Evolutionary conservation across 2,329 filamentous ascomycete species (phyloP).

Genomic region (Sarocladium strictum): DNA sequence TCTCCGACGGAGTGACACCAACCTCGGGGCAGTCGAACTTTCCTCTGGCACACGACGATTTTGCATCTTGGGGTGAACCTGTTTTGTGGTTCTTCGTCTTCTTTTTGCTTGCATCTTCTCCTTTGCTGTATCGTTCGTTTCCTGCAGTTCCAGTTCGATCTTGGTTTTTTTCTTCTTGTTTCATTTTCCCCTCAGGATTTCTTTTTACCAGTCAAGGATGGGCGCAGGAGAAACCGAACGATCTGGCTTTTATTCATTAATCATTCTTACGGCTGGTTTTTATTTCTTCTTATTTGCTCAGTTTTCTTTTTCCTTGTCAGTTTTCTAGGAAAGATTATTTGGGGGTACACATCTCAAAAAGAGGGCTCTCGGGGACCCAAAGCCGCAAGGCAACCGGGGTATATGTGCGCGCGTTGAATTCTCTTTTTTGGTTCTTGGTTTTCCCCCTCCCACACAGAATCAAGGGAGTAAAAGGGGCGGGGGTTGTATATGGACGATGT

Average conservation of each 20-base stretch:
- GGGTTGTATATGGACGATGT: background rate
- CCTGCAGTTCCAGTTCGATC: background rate
- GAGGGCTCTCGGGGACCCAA: constrained; percentile 16
- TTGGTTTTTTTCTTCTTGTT: constrained; percentile 13
- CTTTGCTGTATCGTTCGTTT: background rate
- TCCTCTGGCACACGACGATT: background rate
- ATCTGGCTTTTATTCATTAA: constrained; percentile 3
- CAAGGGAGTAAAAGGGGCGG: constrained; percentile 1
- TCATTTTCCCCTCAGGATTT: constrained; percentile 3
- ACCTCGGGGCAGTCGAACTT: background rate
- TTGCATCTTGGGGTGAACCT: background rate
- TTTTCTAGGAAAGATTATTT: constrained; percentile 7
- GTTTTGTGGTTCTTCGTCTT: too few relatives aligned
- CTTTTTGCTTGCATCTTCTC: background rate
- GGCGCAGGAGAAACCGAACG: background rate
- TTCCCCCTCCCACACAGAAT: background rate
- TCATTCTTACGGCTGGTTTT: constrained; percentile 11
- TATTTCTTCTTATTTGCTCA: constrained; percentile 11
- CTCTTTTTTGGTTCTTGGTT: background rate
- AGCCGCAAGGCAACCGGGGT: constrained; percentile 20
- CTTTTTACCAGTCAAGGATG: background rate
- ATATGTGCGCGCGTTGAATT: too few relatives aligned
- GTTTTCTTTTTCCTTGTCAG: constrained; percentile 13
- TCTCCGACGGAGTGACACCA: background rate
- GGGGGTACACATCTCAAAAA: constrained; percentile 3